phyloP scores from a whole-genome alignment of 768 basidiomycete species.

The Boletus rubroflammeus region DNA sequence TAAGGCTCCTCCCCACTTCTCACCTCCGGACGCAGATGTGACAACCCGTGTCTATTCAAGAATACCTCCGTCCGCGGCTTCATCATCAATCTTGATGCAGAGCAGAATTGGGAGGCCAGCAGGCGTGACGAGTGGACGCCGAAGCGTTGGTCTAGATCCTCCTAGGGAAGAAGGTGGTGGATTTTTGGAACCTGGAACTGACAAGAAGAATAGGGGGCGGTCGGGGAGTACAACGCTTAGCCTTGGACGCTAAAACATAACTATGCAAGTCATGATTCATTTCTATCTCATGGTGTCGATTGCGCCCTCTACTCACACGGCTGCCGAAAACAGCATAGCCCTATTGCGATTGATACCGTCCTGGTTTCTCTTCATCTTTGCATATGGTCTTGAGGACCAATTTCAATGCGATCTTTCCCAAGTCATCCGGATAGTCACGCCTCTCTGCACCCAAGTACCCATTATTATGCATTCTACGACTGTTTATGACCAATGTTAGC shows the following conservation, averaged over 20 bases:
- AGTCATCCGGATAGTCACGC: slow-evolving; percentile 8
- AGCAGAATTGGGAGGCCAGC: slow-evolving; percentile 45
- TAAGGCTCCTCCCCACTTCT: slow-evolving; percentile 43
- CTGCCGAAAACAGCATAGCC: slow-evolving; percentile 12
- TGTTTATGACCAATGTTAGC: slow-evolving; percentile 25
- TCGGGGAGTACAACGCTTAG: slow-evolving; percentile 26
- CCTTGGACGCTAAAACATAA: slow-evolving; percentile 18
- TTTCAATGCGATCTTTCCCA: slow-evolving; percentile 13
- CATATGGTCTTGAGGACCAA: slow-evolving; percentile 25
- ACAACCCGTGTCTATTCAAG: slow-evolving; percentile 45
- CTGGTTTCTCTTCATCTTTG: slow-evolving; percentile 3
- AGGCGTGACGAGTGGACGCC: slow-evolving; percentile 41
- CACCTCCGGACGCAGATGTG: slow-evolving; percentile 41
- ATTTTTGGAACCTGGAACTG: slow-evolving; percentile 15
- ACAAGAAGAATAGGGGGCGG: slow-evolving; percentile 25
- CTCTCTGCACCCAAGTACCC: slow-evolving; percentile 2
- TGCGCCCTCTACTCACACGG: slow-evolving; percentile 8
- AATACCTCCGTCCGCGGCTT: slow-evolving; percentile 36
- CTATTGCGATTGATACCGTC: slow-evolving; percentile 10
- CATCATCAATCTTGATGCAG: slow-evolving; percentile 33
- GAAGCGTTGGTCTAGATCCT: slow-evolving; percentile 37
- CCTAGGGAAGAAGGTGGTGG: slow-evolving; percentile 16
- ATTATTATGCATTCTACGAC: slow-evolving; percentile 19
- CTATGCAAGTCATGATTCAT: slow-evolving; percentile 15
- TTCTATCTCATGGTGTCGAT: slow-evolving; percentile 7